Evolutionary conservation across 441 rosid species (phyloP), one percentile per base, ranked within the genome.

Genomic region (Melianthus villosus): DNA sequence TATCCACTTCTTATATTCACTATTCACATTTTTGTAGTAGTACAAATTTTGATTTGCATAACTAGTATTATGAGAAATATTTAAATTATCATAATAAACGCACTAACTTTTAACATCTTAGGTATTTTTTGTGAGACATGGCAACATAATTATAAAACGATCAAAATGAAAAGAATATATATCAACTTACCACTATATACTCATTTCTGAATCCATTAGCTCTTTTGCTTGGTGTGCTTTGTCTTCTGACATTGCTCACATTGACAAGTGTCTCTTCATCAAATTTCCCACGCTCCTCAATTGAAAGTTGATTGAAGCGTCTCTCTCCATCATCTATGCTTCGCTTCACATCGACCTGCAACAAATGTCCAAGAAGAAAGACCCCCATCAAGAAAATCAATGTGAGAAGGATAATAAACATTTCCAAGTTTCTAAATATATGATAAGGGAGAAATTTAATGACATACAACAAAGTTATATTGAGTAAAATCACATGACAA

Each of bases 251-350:
- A 58, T 54, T 78, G 62, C 78, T 72, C 42, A 87, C 92, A 45
- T 83, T 87, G 39, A 80, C 93, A 31, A 83, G 87, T 5, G 94
- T 89, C 59, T 83, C 89, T 60, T 89, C 95, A 9, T 83, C 89
- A 42, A 89, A 83, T 62, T 89, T 81, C 0, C 92, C 94, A 19
- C 93, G 63, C 59, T 83, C 97, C 78, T 87, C 95, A 52, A 83
- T 84, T 16, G 95, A 81, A 36, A 89, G 83, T 51, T 75, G 75
- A 63, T 81, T 76, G 67, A 84, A 89, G 42, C 80, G 77, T 56
- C 73, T 79, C 60, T 89, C 94, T 20, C 92, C 95, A 18, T 71
- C 81, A 27, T 73, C 92, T 51, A 76, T 54, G 63, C 70, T 71
- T 25, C 66, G 63, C 54, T 72, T 87, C 51, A 78, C 67, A 61